Evolutionary conservation across 768 basidiomycete species (phyloP).

Genomic region (Hortiboletus flavorubellus): DNA sequence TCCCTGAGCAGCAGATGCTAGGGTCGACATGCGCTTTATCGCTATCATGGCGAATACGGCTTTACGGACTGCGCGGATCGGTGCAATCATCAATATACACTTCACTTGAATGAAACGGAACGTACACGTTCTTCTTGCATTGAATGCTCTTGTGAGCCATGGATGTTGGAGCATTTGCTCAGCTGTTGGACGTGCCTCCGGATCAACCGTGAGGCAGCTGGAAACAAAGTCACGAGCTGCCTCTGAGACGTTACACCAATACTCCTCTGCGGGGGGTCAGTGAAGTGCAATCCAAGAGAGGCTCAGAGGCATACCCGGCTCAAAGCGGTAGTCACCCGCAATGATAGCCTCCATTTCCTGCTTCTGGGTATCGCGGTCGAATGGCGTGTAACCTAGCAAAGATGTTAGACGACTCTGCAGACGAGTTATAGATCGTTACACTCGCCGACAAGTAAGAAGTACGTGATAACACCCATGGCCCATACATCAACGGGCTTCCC

Average conservation of each 20-base stretch:
- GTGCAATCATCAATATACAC: slow-evolving; percentile 1
- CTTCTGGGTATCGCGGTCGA: slow-evolving; percentile 85
- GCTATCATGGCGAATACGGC: slow-evolving; percentile 86
- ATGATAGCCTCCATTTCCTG: slow-evolving; percentile 97
- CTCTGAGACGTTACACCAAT: slow-evolving; percentile 80
- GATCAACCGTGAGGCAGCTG: slow-evolving; percentile 83
- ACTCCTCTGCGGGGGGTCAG: slow-evolving; percentile 50
- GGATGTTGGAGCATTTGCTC: slow-evolving; percentile 67
- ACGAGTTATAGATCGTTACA: background rate
- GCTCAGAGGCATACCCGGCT: slow-evolving; percentile 44
- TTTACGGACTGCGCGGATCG: slow-evolving; percentile 64
- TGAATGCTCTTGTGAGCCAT: slow-evolving; percentile 77
- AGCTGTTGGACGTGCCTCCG: slow-evolving; percentile 74
- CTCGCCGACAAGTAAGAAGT: slow-evolving; percentile 80
- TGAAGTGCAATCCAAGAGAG: background rate
- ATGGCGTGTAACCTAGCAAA: slow-evolving; percentile 82
- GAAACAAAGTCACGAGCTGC: slow-evolving; percentile 82
- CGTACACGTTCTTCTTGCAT: slow-evolving; percentile 86
- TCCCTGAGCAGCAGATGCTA: slow-evolving; percentile 25
- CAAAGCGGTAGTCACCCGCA: slow-evolving; percentile 88
- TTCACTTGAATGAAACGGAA: slow-evolving; percentile 12
- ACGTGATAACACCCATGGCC: slow-evolving; percentile 99
- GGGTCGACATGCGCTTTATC: slow-evolving; percentile 70
- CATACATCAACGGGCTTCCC: slow-evolving; percentile 93
- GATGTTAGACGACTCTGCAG: background rate